These are phyloP conservation scores for Microthlaspi erraticum DNA, from an alignment of 345 rosid genomes.

Conservation along the genomic window DNA sequence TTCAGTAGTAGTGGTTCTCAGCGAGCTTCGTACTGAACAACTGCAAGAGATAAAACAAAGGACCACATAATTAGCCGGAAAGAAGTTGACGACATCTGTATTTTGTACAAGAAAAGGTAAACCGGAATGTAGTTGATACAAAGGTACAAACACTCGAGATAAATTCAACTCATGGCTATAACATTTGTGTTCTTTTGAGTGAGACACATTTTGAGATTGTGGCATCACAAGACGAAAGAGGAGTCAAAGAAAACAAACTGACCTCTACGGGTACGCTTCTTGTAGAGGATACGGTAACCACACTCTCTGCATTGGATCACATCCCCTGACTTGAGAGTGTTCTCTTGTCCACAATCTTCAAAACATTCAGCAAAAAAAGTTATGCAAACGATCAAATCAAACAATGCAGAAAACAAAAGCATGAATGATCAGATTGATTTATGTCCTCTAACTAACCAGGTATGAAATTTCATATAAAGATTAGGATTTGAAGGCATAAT, in stretches of 20 bases:
- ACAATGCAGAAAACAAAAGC: too few relatives aligned
- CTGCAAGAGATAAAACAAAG: slow-evolving; percentile 46
- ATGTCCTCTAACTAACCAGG: background rate
- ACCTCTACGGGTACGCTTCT: slow-evolving; percentile 95
- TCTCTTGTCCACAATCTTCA: slow-evolving; percentile 78
- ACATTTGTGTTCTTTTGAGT: too few relatives aligned
- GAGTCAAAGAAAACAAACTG: background rate
- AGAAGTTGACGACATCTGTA: background rate
- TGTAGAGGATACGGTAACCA: slow-evolving; percentile 85
- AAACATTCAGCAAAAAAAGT: background rate
- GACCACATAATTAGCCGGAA: slow-evolving; percentile 19
- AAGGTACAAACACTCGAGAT: too few relatives aligned
- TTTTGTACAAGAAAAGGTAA: background rate
- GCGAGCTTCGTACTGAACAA: slow-evolving; percentile 78
- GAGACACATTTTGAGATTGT: background rate
- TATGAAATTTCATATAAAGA: background rate
- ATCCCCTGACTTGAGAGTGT: slow-evolving; percentile 72
- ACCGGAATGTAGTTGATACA: too few relatives aligned
- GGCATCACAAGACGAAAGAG: background rate
- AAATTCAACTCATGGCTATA: too few relatives aligned
- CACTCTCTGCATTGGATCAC: slow-evolving; percentile 90
- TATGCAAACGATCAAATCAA: too few relatives aligned
- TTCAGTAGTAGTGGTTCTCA: slow-evolving; percentile 26
- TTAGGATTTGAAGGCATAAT: too few relatives aligned
- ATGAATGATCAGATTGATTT: too few relatives aligned